Evolutionary conservation across 2,329 filamentous ascomycete genomes (phyloP), one percentile per base, ranked within the genome.

Genomic region (Colletotrichum sansevieriae): DNA sequence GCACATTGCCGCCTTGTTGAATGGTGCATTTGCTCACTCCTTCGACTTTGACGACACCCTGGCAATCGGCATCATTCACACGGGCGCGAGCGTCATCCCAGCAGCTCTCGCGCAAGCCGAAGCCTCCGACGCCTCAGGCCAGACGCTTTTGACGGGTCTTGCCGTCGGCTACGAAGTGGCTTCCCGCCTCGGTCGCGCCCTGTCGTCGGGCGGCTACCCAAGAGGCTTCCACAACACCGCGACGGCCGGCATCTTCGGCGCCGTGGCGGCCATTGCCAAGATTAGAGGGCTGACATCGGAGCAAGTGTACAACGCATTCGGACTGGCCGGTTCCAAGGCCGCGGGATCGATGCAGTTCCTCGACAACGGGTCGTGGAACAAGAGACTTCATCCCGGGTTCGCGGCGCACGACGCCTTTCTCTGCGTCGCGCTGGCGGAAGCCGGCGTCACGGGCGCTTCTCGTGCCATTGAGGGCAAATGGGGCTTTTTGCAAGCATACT

Each of bases 31-130:
- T 41, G 78, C 78, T 9, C 82, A 83, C 72, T 79, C 78, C 3
- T 74, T 82, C 57, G 82, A 83, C 70, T 83, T 83, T 71, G 82
- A 83, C 71, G 81, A 84, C 71, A 83, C 81, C 2, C 79, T 81
- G 65, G 80, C 80, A 2, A 71, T 75, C 3, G 80, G 79, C 2
- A 79, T 80, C 15, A 72, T 83, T 15, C 81, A 83, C 69, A 76
- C 80, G 0, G 81, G 82, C 33, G 77, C 80, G 0, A 80, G 80
- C 0, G 74, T 80, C 15, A 79, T 81, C 8, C 76, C 79, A 0
- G 80, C 78, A 2, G 78, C 78, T 8, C 63, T 77, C 9, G 57
- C 7, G 71, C 71, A 75, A 63, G 74, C 72, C 22, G 70, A 72
- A 57, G 56, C 62, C 18, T 62, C 61, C 3, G 25, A 20, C 29